Percentiles rank a stretch among this genome's conserved stretches.
Conservation (phyloP, 768 basidiomycete genomes). For the Tulasnella sp. region DNA sequence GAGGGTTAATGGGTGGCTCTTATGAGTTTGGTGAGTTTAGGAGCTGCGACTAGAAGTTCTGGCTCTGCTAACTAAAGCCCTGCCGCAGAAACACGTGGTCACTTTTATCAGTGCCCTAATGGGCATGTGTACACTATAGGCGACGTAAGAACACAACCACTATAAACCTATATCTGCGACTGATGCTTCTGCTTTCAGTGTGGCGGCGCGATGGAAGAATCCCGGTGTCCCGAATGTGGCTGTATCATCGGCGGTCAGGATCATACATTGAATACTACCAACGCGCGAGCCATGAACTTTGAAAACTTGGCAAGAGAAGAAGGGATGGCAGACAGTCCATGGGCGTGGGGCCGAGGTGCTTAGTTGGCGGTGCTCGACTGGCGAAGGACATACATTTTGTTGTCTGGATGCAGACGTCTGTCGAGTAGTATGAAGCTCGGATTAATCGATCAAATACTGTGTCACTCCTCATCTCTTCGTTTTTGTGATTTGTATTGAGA, state of each 20-base stretch:
- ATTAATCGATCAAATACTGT: too few species aligned
- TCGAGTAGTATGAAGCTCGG: too few species aligned
- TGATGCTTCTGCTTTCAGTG: conserved; percentile 4
- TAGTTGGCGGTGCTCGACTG: too few species aligned
- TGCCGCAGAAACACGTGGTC: conserved; percentile 29
- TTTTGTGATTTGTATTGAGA: too few species aligned
- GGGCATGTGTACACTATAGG: conserved; percentile 38
- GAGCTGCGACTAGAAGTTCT: too few species aligned
- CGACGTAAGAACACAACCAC: conserved; percentile 32
- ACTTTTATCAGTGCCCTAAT: conserved; percentile 35
- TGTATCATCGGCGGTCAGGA: conserved; percentile 37
- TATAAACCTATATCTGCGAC: not conserved
- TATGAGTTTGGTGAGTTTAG: not conserved
- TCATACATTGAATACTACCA: conserved; percentile 34
- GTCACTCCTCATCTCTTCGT: too few species aligned
- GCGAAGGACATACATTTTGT: too few species aligned
- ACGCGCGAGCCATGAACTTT: conserved; percentile 35
- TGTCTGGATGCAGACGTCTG: too few species aligned
- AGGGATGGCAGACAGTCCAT: conserved; percentile 18
- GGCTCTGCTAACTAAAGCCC: not conserved
- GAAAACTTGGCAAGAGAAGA: conserved; percentile 9
- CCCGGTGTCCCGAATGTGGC: conserved; percentile 40
- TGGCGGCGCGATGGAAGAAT: conserved; percentile 33
- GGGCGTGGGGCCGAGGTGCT: not conserved
- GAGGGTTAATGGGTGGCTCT: conserved; percentile 44